A percentile compares a stretch with the other conserved stretches of the same genome.
Evolutionary conservation across 495 filamentous ascomycete species (phyloP).

Genomic region (Penicillium angulare): DNA sequence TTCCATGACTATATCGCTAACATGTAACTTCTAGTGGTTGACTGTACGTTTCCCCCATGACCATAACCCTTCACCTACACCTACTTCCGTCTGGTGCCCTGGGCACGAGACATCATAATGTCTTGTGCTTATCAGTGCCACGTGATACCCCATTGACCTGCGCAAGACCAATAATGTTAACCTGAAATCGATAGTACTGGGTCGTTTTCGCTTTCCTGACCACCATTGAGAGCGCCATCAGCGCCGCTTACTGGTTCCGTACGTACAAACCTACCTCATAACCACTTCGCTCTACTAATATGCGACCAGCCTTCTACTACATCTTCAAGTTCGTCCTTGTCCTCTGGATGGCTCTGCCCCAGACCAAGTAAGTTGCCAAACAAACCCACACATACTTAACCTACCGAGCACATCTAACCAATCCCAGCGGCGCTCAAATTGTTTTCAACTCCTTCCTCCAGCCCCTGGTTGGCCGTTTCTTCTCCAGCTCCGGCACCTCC

Average conservation of each 20-base stretch:
- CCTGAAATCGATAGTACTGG: conserved; percentile 72
- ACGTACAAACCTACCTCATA: conserved; percentile 30
- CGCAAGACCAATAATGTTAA: conserved; percentile 6
- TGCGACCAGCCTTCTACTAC: conserved; percentile 83
- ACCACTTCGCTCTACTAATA: conserved; percentile 4
- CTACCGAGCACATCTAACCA: conserved; percentile 20
- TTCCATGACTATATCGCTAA: conserved; percentile 11
- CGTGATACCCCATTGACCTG: conserved; percentile 19
- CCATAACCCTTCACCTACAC: conserved; percentile 1
- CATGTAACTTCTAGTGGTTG: conserved; percentile 51
- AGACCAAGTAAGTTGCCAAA: conserved; percentile 69
- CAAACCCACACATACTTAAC: neutral
- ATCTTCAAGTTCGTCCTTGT: conserved; percentile 98
- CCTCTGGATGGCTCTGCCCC: conserved; percentile 95
- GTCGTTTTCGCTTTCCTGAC: conserved; percentile 92
- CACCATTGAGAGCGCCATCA: conserved; percentile 88
- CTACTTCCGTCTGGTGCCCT: conserved; percentile 5
- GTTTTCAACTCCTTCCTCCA: conserved; percentile 96
- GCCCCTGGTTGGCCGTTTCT: conserved; percentile 88
- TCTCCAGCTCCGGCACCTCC: conserved; percentile 73
- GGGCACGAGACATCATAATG: conserved; percentile 9
- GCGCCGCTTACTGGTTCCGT: conserved; percentile 98
- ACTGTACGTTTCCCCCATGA: conserved; percentile 58
- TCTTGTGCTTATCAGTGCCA: conserved; percentile 17
- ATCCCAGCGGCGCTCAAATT: conserved; percentile 80